A percentile compares a stretch with the other conserved stretches of the same genome.
These are phyloP conservation scores for Blepharisma japonicum DNA, from an alignment of 73 alveolate species.

Conservation along the genomic window DNA sequence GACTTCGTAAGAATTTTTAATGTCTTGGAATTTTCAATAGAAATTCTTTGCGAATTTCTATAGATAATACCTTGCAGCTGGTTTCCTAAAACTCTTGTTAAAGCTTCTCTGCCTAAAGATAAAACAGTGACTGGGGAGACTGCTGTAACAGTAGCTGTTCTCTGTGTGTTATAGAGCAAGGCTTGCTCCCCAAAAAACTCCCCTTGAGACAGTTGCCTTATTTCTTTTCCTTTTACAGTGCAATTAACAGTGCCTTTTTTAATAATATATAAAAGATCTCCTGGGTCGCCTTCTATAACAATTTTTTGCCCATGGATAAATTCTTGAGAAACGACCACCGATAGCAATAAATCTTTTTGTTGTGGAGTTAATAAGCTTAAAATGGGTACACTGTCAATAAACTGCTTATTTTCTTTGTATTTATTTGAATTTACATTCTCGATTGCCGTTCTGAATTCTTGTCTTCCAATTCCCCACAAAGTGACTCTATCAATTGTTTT, in stretches of 20 bases:
- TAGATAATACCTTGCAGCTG: slow-evolving; percentile 27
- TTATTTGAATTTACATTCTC: neutral
- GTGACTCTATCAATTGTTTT: neutral
- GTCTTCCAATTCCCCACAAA: slow-evolving; percentile 11
- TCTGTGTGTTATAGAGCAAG: neutral
- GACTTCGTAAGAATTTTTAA: slow-evolving; percentile 28
- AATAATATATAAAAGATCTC: slow-evolving; percentile 18
- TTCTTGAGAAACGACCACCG: neutral
- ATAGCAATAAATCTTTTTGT: neutral
- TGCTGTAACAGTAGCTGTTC: slow-evolving; percentile 33
- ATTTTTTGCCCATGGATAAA: slow-evolving; percentile 20
- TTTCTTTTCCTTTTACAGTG: slow-evolving; percentile 16
- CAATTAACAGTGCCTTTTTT: slow-evolving; percentile 18
- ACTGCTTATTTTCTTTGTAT: neutral
- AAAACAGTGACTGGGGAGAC: neutral
- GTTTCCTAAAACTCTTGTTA: slow-evolving; percentile 16
- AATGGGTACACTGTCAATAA: slow-evolving; percentile 1
- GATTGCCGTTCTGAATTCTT: neutral
- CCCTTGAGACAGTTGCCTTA: neutral
- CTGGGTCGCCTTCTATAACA: slow-evolving; percentile 22
- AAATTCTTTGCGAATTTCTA: slow-evolving; percentile 2
- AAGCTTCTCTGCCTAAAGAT: slow-evolving; percentile 4
- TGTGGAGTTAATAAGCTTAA: neutral
- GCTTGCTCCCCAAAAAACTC: slow-evolving; percentile 32
- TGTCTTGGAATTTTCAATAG: slow-evolving; percentile 11